phyloP scores from a whole-genome alignment of 164 flowering plant species.

The Protea cynaroides region DNA sequence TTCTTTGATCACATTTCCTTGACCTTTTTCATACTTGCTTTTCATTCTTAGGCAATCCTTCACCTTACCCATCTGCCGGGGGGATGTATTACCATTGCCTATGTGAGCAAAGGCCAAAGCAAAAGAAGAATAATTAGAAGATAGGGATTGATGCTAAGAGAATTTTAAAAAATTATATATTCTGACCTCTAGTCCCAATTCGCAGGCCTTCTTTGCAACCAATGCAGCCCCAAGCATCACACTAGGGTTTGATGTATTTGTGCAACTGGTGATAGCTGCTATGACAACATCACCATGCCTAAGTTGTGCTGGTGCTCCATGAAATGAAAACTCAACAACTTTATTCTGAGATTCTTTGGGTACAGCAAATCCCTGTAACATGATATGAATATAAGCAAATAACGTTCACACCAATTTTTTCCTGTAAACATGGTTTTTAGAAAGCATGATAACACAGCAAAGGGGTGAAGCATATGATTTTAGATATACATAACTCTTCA shows the following conservation, averaged over 20 bases:
- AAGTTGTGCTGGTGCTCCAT: slow-evolving; percentile 73
- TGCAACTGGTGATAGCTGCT: slow-evolving; percentile 96
- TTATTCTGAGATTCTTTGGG: slow-evolving; percentile 78
- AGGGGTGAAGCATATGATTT: too few species aligned
- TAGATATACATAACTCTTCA: too few species aligned
- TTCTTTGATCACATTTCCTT: too few species aligned
- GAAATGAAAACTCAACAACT: slow-evolving; percentile 74
- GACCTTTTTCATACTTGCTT: too few species aligned
- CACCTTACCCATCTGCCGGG: too few species aligned
- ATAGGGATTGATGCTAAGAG: too few species aligned
- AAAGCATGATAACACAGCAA: background rate
- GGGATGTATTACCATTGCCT: too few species aligned
- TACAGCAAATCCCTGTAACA: slow-evolving; percentile 76
- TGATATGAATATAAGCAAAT: background rate
- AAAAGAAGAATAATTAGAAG: background rate
- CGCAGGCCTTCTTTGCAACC: slow-evolving; percentile 88
- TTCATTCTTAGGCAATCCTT: too few species aligned
- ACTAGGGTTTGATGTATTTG: slow-evolving; percentile 95
- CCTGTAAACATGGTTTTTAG: background rate
- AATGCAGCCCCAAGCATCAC: slow-evolving; percentile 97
- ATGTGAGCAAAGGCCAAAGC: too few species aligned
- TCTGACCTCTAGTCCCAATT: slow-evolving; percentile 72
- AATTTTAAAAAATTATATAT: background rate
- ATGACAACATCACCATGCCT: slow-evolving; percentile 93
- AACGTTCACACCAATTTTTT: background rate